Percentiles rank a stretch among this genome's conserved stretches.
These are phyloP conservation scores for Evernia prunastri DNA, from an alignment of 495 filamentous ascomycete genomes.

Conservation along the genomic window DNA sequence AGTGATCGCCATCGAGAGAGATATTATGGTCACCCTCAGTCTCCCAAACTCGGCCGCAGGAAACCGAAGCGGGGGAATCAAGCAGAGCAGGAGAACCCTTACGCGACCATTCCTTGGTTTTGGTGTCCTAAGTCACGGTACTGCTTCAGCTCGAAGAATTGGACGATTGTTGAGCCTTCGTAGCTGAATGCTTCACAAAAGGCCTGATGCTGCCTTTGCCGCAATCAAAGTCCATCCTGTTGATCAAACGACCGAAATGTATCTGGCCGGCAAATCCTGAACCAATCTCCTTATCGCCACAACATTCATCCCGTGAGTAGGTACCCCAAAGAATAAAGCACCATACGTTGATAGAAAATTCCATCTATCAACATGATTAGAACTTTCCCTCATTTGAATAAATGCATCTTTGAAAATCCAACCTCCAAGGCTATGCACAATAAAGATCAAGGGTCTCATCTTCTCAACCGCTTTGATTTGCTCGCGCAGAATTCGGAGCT, in stretches of 20 bases:
- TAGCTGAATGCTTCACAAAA: conserved; percentile 22
- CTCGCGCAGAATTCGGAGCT: conserved; percentile 2
- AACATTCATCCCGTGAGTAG: conserved; percentile 27
- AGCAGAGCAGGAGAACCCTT: not conserved
- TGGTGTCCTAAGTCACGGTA: conserved; percentile 15
- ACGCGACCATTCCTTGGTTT: conserved; percentile 3
- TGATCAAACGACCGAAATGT: conserved; percentile 17
- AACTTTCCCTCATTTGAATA: conserved; percentile 14
- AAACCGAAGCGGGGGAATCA: not conserved
- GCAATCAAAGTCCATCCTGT: conserved; percentile 13
- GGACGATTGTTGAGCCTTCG: conserved; percentile 20
- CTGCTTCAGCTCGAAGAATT: conserved; percentile 22
- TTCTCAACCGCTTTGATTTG: conserved; percentile 7
- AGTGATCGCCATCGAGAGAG: conserved; percentile 6
- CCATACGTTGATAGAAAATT: conserved; percentile 22
- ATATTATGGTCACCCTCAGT: not conserved
- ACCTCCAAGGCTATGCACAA: conserved; percentile 27
- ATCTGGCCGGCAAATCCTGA: conserved; percentile 19
- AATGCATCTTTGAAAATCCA: conserved; percentile 25
- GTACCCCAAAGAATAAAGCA: conserved; percentile 27
- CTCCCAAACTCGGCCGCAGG: conserved; percentile 1
- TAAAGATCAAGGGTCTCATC: conserved; percentile 18
- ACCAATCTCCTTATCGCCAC: conserved; percentile 25
- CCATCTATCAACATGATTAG: not conserved
- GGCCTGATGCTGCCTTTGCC: conserved; percentile 12